Conservation (phyloP, 2,329 filamentous ascomycete genomes). For the Xylariaceae sp. region DNA sequence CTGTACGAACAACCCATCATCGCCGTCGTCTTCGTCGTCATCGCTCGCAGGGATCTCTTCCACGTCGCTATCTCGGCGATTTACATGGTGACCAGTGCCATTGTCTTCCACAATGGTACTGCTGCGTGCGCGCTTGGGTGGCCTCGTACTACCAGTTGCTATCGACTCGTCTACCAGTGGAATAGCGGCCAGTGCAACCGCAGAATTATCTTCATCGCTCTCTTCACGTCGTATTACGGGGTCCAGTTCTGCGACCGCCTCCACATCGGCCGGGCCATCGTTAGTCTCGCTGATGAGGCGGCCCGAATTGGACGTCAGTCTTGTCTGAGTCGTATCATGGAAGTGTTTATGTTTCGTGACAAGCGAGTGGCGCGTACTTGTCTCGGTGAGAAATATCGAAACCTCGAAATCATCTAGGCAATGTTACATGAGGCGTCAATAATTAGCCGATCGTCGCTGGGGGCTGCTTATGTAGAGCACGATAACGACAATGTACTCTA, state of each 20-base stretch:
- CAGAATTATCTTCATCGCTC: slow-evolving; percentile 53
- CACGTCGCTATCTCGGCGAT: slow-evolving; percentile 27
- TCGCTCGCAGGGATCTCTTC: slow-evolving; percentile 35
- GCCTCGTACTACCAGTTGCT: slow-evolving; percentile 24
- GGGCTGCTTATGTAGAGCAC: slow-evolving; percentile 12
- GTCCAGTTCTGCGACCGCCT: slow-evolving; percentile 33
- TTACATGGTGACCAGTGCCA: slow-evolving; percentile 20
- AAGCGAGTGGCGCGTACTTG: slow-evolving; percentile 76
- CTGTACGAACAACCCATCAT: slow-evolving; percentile 28
- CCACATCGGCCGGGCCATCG: slow-evolving; percentile 49
- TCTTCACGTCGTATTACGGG: slow-evolving; percentile 48
- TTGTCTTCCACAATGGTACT: slow-evolving; percentile 21
- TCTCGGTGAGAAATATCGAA: slow-evolving; percentile 86
- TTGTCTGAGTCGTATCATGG: slow-evolving; percentile 48
- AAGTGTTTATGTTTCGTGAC: slow-evolving; percentile 82
- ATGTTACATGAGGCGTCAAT: slow-evolving; percentile 21
- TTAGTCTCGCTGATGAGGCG: slow-evolving; percentile 54
- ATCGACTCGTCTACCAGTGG: slow-evolving; percentile 36
- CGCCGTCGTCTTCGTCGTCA: slow-evolving; percentile 31
- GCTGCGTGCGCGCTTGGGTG: slow-evolving; percentile 29
- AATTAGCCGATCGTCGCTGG: slow-evolving; percentile 8
- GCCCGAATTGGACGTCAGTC: slow-evolving; percentile 55
- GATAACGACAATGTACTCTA: slow-evolving; percentile 15
- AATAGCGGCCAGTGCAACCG: slow-evolving; percentile 50
- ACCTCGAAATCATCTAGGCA: slow-evolving; percentile 85